Conservation (phyloP, 352 stramenopile species). For the Thraustochytrium sp. region DNA sequence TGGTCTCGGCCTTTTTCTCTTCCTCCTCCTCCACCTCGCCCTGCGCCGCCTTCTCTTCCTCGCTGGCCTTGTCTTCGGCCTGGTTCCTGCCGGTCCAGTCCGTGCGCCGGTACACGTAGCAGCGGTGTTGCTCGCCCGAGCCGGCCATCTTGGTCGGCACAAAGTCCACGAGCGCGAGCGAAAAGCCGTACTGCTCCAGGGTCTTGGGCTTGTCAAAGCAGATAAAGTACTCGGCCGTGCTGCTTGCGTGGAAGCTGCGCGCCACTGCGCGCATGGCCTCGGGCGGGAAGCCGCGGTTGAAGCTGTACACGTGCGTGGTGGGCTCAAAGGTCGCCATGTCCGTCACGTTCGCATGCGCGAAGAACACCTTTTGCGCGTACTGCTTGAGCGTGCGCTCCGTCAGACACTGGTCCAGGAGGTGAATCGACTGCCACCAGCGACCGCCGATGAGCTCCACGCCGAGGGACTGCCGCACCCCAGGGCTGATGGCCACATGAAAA, state of each 20-base stretch:
- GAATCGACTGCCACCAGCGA: slow-evolving; percentile 85
- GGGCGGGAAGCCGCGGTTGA: slow-evolving; percentile 95
- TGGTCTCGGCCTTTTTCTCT: background rate
- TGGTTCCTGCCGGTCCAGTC: too few relatives aligned
- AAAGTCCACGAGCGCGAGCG: slow-evolving; percentile 75
- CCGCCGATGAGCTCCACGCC: slow-evolving; percentile 87
- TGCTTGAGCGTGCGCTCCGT: slow-evolving; percentile 49
- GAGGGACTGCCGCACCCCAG: slow-evolving; percentile 81
- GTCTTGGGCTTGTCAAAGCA: slow-evolving; percentile 60
- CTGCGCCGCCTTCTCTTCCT: background rate
- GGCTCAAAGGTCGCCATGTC: slow-evolving; percentile 85
- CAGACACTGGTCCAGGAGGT: slow-evolving; percentile 82
- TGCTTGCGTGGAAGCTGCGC: slow-evolving; percentile 83
- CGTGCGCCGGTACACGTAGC: slow-evolving; percentile 85
- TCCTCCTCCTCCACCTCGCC: background rate
- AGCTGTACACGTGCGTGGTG: slow-evolving; percentile 98
- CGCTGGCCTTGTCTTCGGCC: too few relatives aligned
- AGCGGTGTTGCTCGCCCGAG: slow-evolving; percentile 89
- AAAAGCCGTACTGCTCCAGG: slow-evolving; percentile 23
- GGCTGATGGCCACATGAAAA: slow-evolving; percentile 90
- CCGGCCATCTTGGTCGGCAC: slow-evolving; percentile 86
- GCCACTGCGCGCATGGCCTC: slow-evolving; percentile 84
- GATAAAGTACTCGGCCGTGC: slow-evolving; percentile 77
- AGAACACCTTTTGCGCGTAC: slow-evolving; percentile 63
- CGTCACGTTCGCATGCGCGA: slow-evolving; percentile 87